Base-by-base conservation (phyloP, 2,329 filamentous ascomycete species). In the Fusarium musae region DNA sequence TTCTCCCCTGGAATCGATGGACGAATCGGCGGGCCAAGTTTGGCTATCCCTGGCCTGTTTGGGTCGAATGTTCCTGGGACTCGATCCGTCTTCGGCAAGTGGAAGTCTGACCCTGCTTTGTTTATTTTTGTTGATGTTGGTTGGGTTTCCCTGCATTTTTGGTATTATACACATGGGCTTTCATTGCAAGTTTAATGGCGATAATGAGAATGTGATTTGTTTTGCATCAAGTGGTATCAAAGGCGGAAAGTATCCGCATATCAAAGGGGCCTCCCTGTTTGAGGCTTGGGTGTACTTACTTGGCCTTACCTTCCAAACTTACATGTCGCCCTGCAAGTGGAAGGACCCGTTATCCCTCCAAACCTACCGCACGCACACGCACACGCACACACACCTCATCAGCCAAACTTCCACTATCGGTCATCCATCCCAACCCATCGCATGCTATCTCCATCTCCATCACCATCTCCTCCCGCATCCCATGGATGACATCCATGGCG, bases 41-140 rank as follows among this genome's bases (percentile, higher is more conserved):
- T 69, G 66, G 60, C 54, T 23, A 75, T 76, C 75, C 75, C 69
- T 75, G 73, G 36, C 50, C 69, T 52, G 39, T 72, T 73, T 74
- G 46, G 66, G 66, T 74, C 58, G 67, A 74, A 67, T 74, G 70
- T 74, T 72, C 63, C 67, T 74, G 71, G 68, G 43, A 65, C 64
- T 69, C 39, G 59, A 72, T 68, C 71, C 70, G 59, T 46, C 62
- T 68, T 72, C 64, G 70, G 70, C 66, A 70, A 70, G 53, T 63
- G 40, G 47, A 47, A 66, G 56, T 46, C 53, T 65, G 63, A 59
- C 70, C 63, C 47, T 63, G 62, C 61, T 61, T 53, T 66, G 61
- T 70, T 73, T 67, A 52, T 70, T 61, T 46, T 49, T 58, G 23
- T 62, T 57, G 32, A 42, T 28, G 47, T 52, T 62, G 37, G 57